A percentile compares a stretch with the other conserved stretches of the same genome.
phyloP scores from a whole-genome alignment of 345 rosid species.

The Bruguiera sexangula region DNA sequence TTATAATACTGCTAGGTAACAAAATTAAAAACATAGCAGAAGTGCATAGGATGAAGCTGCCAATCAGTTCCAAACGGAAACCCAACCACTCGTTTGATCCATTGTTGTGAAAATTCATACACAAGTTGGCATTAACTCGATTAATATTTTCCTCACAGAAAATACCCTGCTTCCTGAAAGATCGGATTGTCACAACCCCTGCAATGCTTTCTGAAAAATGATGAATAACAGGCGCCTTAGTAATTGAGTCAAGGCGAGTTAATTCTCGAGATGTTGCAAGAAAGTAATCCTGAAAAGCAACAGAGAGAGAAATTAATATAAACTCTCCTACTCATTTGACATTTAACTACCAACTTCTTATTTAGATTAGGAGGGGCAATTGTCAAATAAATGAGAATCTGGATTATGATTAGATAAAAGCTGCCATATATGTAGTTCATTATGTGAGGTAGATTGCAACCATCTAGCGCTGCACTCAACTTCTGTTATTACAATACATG shows the following conservation, averaged over 20 bases:
- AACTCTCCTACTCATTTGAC: neutral
- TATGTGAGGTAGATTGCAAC: too few relatives aligned
- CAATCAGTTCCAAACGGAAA: constrained; percentile 74
- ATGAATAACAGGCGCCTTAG: constrained; percentile 92
- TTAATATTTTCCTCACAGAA: constrained; percentile 67
- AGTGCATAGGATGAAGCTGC: constrained; percentile 70
- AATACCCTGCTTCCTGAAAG: constrained; percentile 54
- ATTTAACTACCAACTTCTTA: neutral
- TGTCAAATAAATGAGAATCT: neutral
- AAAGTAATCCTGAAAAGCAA: constrained; percentile 57
- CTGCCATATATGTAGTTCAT: too few relatives aligned
- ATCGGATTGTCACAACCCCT: constrained; percentile 79
- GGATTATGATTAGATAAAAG: neutral
- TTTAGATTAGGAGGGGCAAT: too few relatives aligned
- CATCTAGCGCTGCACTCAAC: too few relatives aligned
- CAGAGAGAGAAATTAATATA: neutral
- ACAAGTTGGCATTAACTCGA: constrained; percentile 64
- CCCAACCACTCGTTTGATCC: constrained; percentile 95
- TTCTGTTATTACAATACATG: too few relatives aligned
- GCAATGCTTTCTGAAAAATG: constrained; percentile 94
- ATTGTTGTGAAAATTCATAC: constrained; percentile 88
- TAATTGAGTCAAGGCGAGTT: constrained; percentile 89
- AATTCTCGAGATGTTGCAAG: constrained; percentile 82
- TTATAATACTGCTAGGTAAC: constrained; percentile 71
- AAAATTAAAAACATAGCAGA: constrained; percentile 73